phyloP scores from a whole-genome alignment of 192 early-diverging fungal genomes.

The Coemansia pectinata region DNA sequence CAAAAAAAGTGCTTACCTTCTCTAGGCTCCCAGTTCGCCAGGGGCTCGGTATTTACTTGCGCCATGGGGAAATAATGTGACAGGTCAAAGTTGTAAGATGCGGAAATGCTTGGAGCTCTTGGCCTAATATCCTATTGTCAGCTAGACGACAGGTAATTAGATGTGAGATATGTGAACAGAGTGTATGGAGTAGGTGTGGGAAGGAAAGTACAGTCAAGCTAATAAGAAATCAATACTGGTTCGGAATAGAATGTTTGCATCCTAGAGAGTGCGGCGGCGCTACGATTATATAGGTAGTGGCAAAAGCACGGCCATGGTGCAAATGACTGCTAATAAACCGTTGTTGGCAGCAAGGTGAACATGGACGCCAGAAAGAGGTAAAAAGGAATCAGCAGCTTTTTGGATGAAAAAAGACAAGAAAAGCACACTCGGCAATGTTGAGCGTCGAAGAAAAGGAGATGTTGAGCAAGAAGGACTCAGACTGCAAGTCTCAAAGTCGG shows the following conservation, averaged over 20 bases:
- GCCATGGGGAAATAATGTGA: background rate
- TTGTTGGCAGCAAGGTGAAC: no score
- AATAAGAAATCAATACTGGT: background rate
- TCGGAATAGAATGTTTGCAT: background rate
- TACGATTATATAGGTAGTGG: background rate
- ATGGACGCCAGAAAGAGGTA: background rate
- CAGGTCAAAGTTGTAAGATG: background rate
- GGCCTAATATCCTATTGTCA: background rate
- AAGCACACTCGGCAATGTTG: background rate
- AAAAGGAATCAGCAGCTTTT: background rate
- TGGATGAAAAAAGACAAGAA: background rate
- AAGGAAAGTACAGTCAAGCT: background rate
- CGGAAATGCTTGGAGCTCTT: background rate
- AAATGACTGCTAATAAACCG: background rate
- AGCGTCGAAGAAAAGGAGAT: background rate
- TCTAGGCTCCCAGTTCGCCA: background rate
- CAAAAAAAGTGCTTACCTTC: constrained; percentile 2
- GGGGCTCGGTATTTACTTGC: background rate
- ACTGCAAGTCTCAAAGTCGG: background rate
- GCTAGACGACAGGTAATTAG: background rate
- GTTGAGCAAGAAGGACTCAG: background rate
- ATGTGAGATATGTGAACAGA: background rate
- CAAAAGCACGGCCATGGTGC: background rate
- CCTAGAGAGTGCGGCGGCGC: background rate
- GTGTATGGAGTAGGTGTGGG: background rate